phyloP scores from a whole-genome alignment of 176 grass and related monocot genomes.

The Puya raimondii region DNA sequence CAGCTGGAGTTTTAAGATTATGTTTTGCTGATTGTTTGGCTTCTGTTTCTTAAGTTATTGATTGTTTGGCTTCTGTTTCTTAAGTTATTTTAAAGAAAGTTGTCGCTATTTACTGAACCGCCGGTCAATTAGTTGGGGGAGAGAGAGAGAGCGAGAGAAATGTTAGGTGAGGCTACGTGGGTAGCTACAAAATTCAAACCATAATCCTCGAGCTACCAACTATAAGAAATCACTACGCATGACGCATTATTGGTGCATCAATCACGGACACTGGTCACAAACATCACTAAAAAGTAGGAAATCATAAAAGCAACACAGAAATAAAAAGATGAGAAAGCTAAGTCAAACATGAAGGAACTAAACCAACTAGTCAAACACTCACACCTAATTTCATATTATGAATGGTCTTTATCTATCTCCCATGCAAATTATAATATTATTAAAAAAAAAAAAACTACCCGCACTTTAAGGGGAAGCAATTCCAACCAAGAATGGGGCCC shows the following conservation, averaged over 20 bases:
- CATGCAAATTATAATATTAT: neutral
- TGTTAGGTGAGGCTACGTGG: no score
- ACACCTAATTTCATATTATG: neutral
- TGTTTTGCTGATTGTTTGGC: no score
- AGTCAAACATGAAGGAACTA: neutral
- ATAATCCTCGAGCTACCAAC: conserved; percentile 1
- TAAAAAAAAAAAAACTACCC: neutral
- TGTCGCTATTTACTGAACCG: no score
- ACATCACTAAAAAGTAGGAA: neutral
- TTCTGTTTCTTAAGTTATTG: no score
- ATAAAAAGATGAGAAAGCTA: neutral
- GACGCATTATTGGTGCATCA: neutral
- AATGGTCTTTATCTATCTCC: neutral
- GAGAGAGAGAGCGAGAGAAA: no score
- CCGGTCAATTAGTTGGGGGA: no score
- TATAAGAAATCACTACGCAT: neutral
- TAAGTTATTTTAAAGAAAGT: no score
- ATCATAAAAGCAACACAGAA: neutral
- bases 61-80: no score
- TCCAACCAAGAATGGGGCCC: conserved; percentile 8
- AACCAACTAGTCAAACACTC: neutral
- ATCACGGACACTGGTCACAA: neutral
- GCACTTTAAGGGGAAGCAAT: conserved; percentile 10
- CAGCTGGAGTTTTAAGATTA: no score
- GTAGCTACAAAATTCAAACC: neutral